Conservation (phyloP, 2,329 filamentous ascomycete species). For the Ophiostoma ips region DNA sequence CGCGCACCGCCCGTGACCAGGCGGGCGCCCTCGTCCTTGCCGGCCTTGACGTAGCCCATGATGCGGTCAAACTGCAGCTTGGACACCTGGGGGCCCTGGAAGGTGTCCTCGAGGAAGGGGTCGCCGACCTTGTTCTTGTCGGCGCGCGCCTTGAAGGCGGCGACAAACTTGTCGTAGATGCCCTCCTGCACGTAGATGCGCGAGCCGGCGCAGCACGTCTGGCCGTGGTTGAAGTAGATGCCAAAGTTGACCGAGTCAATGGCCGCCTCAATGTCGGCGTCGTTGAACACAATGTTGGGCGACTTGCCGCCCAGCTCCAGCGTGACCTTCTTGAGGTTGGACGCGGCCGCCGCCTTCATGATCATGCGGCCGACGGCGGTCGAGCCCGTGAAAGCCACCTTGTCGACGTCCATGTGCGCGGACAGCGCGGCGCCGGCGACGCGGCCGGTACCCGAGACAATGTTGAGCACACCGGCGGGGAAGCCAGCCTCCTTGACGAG, state of each 20-base stretch:
- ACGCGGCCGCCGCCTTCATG: slow-evolving; percentile 66
- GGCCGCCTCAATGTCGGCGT: slow-evolving; percentile 63
- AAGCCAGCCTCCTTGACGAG: slow-evolving; percentile 65
- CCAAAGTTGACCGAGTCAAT: slow-evolving; percentile 66
- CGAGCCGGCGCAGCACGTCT: slow-evolving; percentile 61
- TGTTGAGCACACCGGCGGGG: slow-evolving; percentile 64
- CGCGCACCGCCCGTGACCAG: slow-evolving; percentile 50
- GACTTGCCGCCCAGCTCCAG: slow-evolving; percentile 70
- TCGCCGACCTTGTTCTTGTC: slow-evolving; percentile 66
- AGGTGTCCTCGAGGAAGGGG: slow-evolving; percentile 64
- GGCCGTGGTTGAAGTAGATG: slow-evolving; percentile 52
- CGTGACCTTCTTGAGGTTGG: slow-evolving; percentile 72
- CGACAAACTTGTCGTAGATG: slow-evolving; percentile 79
- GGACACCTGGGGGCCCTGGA: slow-evolving; percentile 80
- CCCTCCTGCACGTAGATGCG: slow-evolving; percentile 75
- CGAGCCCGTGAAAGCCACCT: slow-evolving; percentile 71
- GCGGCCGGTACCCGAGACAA: slow-evolving; percentile 66
- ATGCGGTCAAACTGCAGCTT: slow-evolving; percentile 79
- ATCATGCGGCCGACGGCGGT: slow-evolving; percentile 59
- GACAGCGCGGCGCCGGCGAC: slow-evolving; percentile 63
- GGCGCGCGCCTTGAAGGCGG: slow-evolving; percentile 65
- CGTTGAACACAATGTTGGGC: slow-evolving; percentile 67
- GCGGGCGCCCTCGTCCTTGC: slow-evolving; percentile 43
- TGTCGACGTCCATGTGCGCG: slow-evolving; percentile 67
- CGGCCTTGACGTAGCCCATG: slow-evolving; percentile 65